These are phyloP conservation scores for Penicillium longicatenatum DNA, from an alignment of 495 filamentous ascomycete species.

Conservation along the genomic window DNA sequence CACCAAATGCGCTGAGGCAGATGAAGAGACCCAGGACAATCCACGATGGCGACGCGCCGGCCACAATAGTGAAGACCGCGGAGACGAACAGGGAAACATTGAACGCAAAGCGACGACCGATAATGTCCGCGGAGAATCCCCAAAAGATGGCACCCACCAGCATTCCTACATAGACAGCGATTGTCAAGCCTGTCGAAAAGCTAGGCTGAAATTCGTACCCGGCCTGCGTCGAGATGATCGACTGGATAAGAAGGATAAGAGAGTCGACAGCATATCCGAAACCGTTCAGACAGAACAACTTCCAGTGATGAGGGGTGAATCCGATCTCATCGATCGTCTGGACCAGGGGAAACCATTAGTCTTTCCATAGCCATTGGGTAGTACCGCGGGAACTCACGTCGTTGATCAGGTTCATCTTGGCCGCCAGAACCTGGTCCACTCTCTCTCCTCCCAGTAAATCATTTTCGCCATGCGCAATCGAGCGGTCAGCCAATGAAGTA, in stretches of 20 bases:
- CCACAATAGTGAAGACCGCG: slow-evolving; percentile 51
- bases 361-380: background rate
- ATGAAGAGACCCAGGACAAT: slow-evolving; percentile 49
- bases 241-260: slow-evolving; percentile 65
- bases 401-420: slow-evolving; percentile 71
- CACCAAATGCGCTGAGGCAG: slow-evolving; percentile 50
- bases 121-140: slow-evolving; percentile 56
- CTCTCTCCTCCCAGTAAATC: slow-evolving; percentile 51
- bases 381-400: slow-evolving; percentile 48
- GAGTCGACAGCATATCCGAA: slow-evolving; percentile 75
- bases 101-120: slow-evolving; percentile 56
- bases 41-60: slow-evolving; percentile 52
- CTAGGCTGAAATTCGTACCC: slow-evolving; percentile 57
- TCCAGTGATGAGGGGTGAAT: slow-evolving; percentile 67
- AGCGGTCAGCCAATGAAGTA: slow-evolving; percentile 14
- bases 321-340: slow-evolving; percentile 73
- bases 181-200: slow-evolving; percentile 55
- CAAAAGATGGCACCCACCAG: slow-evolving; percentile 56
- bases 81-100: slow-evolving; percentile 52
- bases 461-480: slow-evolving; percentile 41
- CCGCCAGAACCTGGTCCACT: slow-evolving; percentile 63
- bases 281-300: slow-evolving; percentile 66
- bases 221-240: slow-evolving; percentile 57
- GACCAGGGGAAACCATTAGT: background rate
- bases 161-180: slow-evolving; percentile 60